Evolutionary conservation across 1,139 yeast species (phyloP).

Genomic region (Barnettozyma hawaiiensis): DNA sequence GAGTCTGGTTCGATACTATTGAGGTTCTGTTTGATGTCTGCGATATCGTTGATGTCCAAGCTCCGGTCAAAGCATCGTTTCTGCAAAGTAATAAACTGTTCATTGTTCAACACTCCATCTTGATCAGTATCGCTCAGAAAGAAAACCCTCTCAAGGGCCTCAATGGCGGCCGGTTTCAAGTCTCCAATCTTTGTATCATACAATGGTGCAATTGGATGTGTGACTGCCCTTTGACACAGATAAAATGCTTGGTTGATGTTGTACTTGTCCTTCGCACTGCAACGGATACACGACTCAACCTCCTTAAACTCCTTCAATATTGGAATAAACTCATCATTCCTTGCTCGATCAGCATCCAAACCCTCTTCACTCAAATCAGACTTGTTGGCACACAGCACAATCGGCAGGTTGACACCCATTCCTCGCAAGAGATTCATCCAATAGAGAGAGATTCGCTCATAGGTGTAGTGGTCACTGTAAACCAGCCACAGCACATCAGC

Average conservation of each 20-base stretch:
- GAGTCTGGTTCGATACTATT: slow-evolving; percentile 18
- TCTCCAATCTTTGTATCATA: slow-evolving; percentile 88
- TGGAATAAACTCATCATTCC: slow-evolving; percentile 63
- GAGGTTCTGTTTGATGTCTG: slow-evolving; percentile 41
- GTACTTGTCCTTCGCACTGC: slow-evolving; percentile 73
- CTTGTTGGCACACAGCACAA: slow-evolving; percentile 86
- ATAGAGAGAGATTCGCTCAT: slow-evolving; percentile 81
- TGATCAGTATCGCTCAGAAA: slow-evolving; percentile 85
- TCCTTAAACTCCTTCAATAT: slow-evolving; percentile 87
- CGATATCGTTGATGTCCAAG: slow-evolving; percentile 47
- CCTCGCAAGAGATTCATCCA: slow-evolving; percentile 95
- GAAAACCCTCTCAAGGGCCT: slow-evolving; percentile 76
- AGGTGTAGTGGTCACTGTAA: slow-evolving; percentile 89
- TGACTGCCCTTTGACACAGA: slow-evolving; percentile 84
- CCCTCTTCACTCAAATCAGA: slow-evolving; percentile 39
- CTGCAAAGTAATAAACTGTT: slow-evolving; percentile 67
- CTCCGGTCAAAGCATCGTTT: slow-evolving; percentile 64
- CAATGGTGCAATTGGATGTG: slow-evolving; percentile 89
- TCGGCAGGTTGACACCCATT: slow-evolving; percentile 86
- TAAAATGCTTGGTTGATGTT: slow-evolving; percentile 90
- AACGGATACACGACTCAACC: slow-evolving; percentile 83
- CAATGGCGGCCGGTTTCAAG: slow-evolving; percentile 68
- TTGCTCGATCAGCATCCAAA: slow-evolving; percentile 27
- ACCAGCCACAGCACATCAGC: slow-evolving; percentile 94
- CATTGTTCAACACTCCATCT: slow-evolving; percentile 70